Base-by-base conservation (phyloP, 106 monocot species). In the Dioscorea dumetorum region DNA sequence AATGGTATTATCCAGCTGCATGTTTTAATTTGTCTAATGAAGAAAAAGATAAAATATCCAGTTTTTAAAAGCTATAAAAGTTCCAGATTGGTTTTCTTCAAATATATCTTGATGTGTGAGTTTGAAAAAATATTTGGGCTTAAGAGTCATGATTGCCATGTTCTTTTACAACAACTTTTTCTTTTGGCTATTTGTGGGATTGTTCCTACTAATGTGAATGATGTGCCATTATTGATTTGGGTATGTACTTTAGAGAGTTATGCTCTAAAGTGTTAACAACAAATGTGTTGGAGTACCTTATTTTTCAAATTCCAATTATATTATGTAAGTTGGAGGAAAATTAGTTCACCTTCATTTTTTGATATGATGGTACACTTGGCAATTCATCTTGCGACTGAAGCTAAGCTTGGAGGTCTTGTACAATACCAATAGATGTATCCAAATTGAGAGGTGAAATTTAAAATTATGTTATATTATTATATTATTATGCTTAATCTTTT, bases 251-350 rank as follows among this genome's bases (percentile, higher is more conserved):
- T 35, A 16, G 9, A 35, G 50, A 67, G 4, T 53, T 78, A 16
- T 73, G 73, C 48, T 58, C 66, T 22, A 72, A 72, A 50, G 41
- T 56, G 68, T 79, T 79, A 50, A 73, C 73, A 28, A n/a, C n/a
- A n/a, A n/a, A n/a, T n/a, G n/a, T 79, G 7, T 68, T 73, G 60
- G 67, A 73, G 16, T 73, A 79, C n/a, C 23, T 73, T 79, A 50
- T 16, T 54, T 15, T 24, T 79, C 12, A 61, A 73, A 48, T 35
- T 79, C 7, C 12, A 34, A n/a, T n/a, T n/a, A n/a, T n/a, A n/a
- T n/a, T n/a, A n/a, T n/a, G n/a, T n/a, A n/a, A n/a, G n/a, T n/a
- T n/a, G n/a, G n/a, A n/a, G n/a, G n/a, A n/a, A n/a, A n/a, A n/a
- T n/a, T n/a, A n/a, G n/a, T n/a, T n/a, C n/a, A n/a, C n/a, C n/a